Base-by-base conservation (phyloP, 371 early-diverging fungal species). In the Nematocida homosporus region DNA sequence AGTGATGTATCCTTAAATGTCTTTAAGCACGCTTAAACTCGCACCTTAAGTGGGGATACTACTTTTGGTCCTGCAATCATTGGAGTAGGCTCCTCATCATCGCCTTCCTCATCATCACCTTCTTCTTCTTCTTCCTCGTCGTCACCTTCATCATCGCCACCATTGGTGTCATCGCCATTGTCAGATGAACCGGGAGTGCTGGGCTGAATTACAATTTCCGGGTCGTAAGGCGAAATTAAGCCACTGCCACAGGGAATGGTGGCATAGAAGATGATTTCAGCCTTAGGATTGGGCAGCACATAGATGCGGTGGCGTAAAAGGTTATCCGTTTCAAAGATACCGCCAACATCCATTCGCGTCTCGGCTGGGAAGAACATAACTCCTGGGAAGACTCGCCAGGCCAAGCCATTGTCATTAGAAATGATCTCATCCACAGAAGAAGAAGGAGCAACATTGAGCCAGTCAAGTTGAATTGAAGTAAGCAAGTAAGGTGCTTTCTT, bases 151-250 rank as follows among this genome's bases (percentile, higher is more conserved):
- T 5, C 13, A 23, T 44, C 35, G n/a, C 52, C 63, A 18, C 20
- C 65, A 16, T 61, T 59, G 16, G 56, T 55, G 1, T 42, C 75
- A 10, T 42, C 60, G 30, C n/a, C 42, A 8, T 32, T 35, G 47
- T 61, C 50, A 34, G 40, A 56, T 0, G 40, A 18, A 16, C 10
- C 66, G 27, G 66, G 32, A 44, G 37, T 30, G 3, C 55, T 13
- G 5, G 63, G 20, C 5, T 23, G 53, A 50, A 72, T 61, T 20
- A 47, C 25, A 32, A 72, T 42, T 4, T 48, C 60, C 29, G 61
- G 37, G 35, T 72, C 75, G 44, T 52, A 72, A n/a, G 41, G 38
- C 53, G 41, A 54, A 38, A 72, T 51, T 13, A 72, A 27, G 13
- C 48, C 48, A 37, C 75, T 47, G 20, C 52, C 75, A 3, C 6